Evolutionary conservation across 2,329 filamentous ascomycete species (phyloP).

Genomic region (Sporothrix euskadiensis): DNA sequence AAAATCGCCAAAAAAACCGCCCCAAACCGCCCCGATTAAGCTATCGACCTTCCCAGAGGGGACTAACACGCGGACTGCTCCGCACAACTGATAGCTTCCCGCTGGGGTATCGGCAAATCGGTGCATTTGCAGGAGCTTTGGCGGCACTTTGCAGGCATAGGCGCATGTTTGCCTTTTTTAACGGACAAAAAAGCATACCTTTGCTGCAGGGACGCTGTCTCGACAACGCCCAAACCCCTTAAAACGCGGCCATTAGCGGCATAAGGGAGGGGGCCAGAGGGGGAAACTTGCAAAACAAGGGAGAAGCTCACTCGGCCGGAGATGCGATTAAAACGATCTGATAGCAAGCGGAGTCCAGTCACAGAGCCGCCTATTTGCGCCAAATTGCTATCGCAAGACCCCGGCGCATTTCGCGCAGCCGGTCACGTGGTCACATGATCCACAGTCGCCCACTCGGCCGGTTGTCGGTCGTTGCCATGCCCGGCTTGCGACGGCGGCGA

Average conservation of each 20-base stretch:
- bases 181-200: background rate
- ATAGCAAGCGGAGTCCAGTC: conserved; percentile 2
- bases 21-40: conserved; percentile 1
- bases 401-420: background rate
- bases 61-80: conserved; percentile 22
- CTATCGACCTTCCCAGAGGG: conserved; percentile 22
- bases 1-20: conserved; percentile 5
- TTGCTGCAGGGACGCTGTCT: background rate
- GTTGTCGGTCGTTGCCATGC: background rate
- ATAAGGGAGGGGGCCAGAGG: background rate
- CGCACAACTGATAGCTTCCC: conserved; percentile 25
- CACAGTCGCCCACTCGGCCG: background rate
- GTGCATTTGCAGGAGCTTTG: background rate
- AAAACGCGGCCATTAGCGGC: conserved; percentile 3
- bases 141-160: background rate
- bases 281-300: background rate
- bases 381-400: background rate
- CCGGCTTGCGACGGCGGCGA: conserved; percentile 11
- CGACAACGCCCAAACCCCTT: background rate
- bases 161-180: background rate
- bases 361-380: background rate
- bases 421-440: background rate
- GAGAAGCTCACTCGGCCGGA: no score
- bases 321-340: conserved; percentile 11
- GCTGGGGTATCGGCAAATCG: background rate